Conservation (phyloP, 805 yeast species). For the Diddensiella caesifluorescens region DNA sequence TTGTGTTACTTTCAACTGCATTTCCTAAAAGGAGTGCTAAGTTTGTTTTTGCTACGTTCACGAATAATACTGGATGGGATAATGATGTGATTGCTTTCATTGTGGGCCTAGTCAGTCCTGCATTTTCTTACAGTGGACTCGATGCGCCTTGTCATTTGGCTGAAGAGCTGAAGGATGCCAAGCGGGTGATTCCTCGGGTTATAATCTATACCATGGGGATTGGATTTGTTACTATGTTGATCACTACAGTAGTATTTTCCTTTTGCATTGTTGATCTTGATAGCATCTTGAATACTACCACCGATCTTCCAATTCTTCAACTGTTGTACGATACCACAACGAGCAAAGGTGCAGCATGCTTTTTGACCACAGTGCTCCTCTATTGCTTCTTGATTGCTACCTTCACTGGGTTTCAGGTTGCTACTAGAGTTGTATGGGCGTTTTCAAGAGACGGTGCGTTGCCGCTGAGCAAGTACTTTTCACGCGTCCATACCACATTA, state of each 20-base stretch:
- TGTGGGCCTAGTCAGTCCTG: conserved; percentile 66
- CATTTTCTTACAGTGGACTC: conserved; percentile 63
- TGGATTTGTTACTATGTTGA: conserved; percentile 51
- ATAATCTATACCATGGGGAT: conserved; percentile 59
- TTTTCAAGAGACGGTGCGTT: conserved; percentile 62
- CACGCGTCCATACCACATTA: conserved; percentile 41
- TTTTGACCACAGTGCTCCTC: conserved; percentile 44
- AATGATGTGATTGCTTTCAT: conserved; percentile 56
- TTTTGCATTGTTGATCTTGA: conserved; percentile 52
- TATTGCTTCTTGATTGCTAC: conserved; percentile 54
- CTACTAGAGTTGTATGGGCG: conserved; percentile 63
- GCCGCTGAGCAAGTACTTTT: conserved; percentile 49
- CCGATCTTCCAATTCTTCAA: conserved; percentile 61
- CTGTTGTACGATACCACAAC: conserved; percentile 55
- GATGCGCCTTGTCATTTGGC: conserved; percentile 71
- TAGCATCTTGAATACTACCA: conserved; percentile 41
- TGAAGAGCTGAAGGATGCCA: conserved; percentile 58
- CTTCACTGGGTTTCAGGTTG: conserved; percentile 36
- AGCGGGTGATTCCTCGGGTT: conserved; percentile 54
- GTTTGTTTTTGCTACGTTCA: conserved; percentile 50
- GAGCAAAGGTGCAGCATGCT: conserved; percentile 47
- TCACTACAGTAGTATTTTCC: conserved; percentile 36
- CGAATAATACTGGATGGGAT: conserved; percentile 57
- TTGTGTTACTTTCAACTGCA: background rate
- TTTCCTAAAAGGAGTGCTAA: conserved; percentile 42